Percentiles rank a stretch among this genome's conserved stretches.
Evolutionary conservation across 225 moss, liverwort and hornwort genomes (phyloP).

Genomic region (Marchantia paleacea): DNA sequence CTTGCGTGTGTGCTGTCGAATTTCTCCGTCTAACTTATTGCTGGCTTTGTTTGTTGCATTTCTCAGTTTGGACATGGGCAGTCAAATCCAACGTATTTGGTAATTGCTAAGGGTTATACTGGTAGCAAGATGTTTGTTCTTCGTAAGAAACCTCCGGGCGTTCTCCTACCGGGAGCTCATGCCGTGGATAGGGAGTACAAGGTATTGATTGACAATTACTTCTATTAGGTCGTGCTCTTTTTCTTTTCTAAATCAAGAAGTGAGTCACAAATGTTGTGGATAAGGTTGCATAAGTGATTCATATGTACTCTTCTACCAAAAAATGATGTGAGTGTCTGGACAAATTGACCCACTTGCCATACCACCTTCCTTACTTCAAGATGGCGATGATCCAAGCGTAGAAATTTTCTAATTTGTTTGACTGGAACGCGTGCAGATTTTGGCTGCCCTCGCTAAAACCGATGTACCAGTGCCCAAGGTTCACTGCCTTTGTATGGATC

Average conservation of each 20-base stretch:
- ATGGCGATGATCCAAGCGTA: no score
- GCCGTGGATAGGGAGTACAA: constrained; percentile 92
- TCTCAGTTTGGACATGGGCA: constrained; percentile 94
- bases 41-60: neutral
- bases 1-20: neutral
- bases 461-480: constrained; percentile 91
- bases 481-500: constrained; percentile 76
- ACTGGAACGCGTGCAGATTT: constrained; percentile 48
- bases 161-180: constrained; percentile 90
- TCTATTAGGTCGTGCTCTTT: no score
- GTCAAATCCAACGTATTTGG: constrained; percentile 88
- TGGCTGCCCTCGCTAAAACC: constrained; percentile 69
- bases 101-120: constrained; percentile 52
- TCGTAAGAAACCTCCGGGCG: constrained; percentile 91
- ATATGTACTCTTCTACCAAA: no score
- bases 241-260: no score
- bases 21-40: neutral
- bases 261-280: no score
- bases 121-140: constrained; percentile 66
- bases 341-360: no score
- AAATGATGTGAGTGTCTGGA: no score
- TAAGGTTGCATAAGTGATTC: no score
- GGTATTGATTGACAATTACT: constrained; percentile 34
- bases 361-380: no score
- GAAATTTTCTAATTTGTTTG: neutral